Evolutionary conservation across 75 land plant genomes (phyloP).

Genomic region (Pinus tabuliformis): DNA sequence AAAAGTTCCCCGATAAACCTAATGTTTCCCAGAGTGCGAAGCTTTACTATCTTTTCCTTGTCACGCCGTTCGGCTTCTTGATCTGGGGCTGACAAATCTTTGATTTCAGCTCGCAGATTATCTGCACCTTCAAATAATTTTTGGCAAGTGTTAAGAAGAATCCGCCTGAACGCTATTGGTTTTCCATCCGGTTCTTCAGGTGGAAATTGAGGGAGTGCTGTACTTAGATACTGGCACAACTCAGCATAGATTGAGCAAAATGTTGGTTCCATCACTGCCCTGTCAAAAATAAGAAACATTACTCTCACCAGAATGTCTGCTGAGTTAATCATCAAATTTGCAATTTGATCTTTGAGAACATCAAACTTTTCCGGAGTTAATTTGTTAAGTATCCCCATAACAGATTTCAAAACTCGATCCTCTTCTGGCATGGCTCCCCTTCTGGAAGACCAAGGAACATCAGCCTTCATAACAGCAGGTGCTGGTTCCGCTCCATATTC

Average conservation of each 20-base stretch:
- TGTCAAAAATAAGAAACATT: conserved; percentile 26
- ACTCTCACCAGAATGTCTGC: conserved; percentile 70
- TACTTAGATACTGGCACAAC: conserved; percentile 69
- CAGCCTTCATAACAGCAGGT: conserved; percentile 61
- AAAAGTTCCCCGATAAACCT: conserved; percentile 88
- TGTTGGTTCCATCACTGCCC: conserved; percentile 86
- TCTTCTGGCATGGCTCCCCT: conserved; percentile 75
- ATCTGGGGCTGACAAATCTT: conserved; percentile 62
- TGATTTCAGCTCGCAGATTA: conserved; percentile 58
- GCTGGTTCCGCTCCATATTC: conserved; percentile 32
- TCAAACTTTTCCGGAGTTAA: conserved; percentile 91
- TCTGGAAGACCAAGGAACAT: conserved; percentile 76
- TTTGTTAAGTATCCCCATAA: conserved; percentile 87
- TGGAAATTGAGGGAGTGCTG: conserved; percentile 63
- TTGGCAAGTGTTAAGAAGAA: conserved; percentile 78
- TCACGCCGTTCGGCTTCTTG: conserved; percentile 71
- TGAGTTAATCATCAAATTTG: conserved; percentile 49
- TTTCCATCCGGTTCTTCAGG: conserved; percentile 51
- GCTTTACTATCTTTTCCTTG: conserved; percentile 73
- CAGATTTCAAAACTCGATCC: conserved; percentile 72
- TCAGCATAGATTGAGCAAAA: conserved; percentile 88
- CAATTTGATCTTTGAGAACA: conserved; percentile 70
- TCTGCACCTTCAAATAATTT: conserved; percentile 86
- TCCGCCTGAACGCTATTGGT: conserved; percentile 72
- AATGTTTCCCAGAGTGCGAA: conserved; percentile 83